Evolutionary conservation across 306 rosid genomes (phyloP).

Genomic region (Vicia faba): DNA sequence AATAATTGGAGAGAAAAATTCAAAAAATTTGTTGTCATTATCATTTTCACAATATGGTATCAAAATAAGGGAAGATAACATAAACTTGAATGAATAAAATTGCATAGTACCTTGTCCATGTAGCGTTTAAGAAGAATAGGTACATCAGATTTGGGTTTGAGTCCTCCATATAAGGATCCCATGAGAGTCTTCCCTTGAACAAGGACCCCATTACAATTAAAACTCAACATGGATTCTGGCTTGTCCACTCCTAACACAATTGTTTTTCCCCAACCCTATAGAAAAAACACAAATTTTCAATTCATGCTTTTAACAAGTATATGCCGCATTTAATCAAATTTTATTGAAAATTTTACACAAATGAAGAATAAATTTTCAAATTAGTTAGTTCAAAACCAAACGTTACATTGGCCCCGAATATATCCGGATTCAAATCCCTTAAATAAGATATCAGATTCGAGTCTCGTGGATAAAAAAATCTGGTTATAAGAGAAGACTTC

Average conservation of each 20-base stretch:
- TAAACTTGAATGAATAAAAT: neutral
- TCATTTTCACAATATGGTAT: neutral
- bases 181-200: slow-evolving; percentile 54
- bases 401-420: no score
- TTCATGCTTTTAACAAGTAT: neutral
- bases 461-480: neutral
- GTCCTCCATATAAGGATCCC: slow-evolving; percentile 84
- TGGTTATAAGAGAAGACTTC: neutral
- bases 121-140: slow-evolving; percentile 74
- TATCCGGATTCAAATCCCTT: no score
- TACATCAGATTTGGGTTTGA: slow-evolving; percentile 72
- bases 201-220: slow-evolving; percentile 55
- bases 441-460: no score
- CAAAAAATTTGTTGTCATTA: neutral
- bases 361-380: no score
- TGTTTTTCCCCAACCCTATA: slow-evolving; percentile 94
- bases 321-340: no score
- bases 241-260: slow-evolving; percentile 73
- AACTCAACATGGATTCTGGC: slow-evolving; percentile 56
- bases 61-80: neutral
- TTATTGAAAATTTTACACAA: no score
- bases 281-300: slow-evolving; percentile 6
- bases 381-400: no score
- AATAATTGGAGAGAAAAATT: neutral
- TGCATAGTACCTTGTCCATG: slow-evolving; percentile 64